Evolutionary conservation across 108 stramenopile species (phyloP).

Genomic region (Nitzschia palea): DNA sequence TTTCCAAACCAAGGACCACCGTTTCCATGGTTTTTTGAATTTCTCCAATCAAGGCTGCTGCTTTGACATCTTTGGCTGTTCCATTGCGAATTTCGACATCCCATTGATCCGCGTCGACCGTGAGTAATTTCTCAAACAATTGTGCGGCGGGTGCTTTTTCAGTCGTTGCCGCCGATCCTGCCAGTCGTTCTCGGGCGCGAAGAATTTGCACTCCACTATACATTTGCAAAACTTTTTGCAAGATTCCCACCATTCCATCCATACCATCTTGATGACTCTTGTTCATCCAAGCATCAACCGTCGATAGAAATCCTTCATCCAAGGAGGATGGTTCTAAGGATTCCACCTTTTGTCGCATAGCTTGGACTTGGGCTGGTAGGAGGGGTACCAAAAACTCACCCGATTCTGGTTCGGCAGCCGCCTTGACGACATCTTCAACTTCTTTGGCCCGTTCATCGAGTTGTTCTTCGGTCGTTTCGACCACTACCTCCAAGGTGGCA

Average conservation of each 20-base stretch:
- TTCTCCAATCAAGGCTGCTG: constrained; percentile 59
- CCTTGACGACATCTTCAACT: constrained; percentile 77
- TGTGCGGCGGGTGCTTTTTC: constrained; percentile 31
- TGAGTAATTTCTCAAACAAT: constrained; percentile 68
- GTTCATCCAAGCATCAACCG: constrained; percentile 89
- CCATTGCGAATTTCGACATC: constrained; percentile 53
- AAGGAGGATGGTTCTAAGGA: constrained; percentile 53
- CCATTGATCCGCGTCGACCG: constrained; percentile 81
- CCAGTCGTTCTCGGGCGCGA: constrained; percentile 51
- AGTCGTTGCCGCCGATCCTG: not conserved
- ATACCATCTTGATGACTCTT: constrained; percentile 87
- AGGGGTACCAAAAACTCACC: constrained; percentile 90
- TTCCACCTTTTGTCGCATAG: constrained; percentile 64
- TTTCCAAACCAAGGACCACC: constrained; percentile 85
- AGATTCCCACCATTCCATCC: constrained; percentile 87
- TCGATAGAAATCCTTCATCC: constrained; percentile 83
- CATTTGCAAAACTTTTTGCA: constrained; percentile 88
- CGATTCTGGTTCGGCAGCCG: constrained; percentile 78
- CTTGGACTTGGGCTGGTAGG: constrained; percentile 54
- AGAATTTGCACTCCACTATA: constrained; percentile 75
- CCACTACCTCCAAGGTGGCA: constrained; percentile 73
- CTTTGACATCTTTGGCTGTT: constrained; percentile 36
- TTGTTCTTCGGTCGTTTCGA: constrained; percentile 68
- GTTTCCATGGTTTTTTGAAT: constrained; percentile 87
- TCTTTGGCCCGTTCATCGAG: constrained; percentile 80